Evolutionary conservation across 179 eudicot species (phyloP).

Genomic region (Actinidia arguta): DNA sequence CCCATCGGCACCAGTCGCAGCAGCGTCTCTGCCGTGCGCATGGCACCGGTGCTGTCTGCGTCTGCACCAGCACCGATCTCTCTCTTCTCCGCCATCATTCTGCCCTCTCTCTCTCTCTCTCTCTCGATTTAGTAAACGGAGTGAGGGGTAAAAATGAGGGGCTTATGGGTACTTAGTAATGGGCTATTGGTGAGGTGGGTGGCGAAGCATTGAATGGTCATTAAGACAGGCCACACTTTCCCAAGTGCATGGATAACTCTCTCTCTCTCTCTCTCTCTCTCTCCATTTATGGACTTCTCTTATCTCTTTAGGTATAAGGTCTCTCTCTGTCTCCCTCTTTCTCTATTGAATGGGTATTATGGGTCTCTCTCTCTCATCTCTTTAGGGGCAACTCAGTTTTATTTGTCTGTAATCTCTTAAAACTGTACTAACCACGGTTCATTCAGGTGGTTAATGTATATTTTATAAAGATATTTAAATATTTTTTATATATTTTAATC

Average conservation of each 20-base stretch:
- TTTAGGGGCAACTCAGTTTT: too few relatives aligned
- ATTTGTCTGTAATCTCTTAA: too few relatives aligned
- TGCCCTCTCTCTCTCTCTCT: slow-evolving; percentile 6
- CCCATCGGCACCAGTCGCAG: slow-evolving; percentile 79
- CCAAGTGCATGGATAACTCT: slow-evolving; percentile 25
- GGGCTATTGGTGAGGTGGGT: slow-evolving; percentile 23
- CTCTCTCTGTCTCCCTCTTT: not conserved
- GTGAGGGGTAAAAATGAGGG: not conserved
- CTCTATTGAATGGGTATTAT: too few relatives aligned
- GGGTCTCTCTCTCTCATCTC: too few relatives aligned
- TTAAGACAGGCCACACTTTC: slow-evolving; percentile 35
- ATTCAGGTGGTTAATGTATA: too few relatives aligned
- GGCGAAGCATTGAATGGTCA: slow-evolving; percentile 29
- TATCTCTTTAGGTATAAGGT: not conserved
- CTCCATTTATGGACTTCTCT: not conserved
- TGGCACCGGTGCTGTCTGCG: slow-evolving; percentile 32
- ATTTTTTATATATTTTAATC: too few relatives aligned
- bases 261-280: not conserved
- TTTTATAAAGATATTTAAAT: too few relatives aligned
- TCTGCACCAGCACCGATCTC: not conserved
- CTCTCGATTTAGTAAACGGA: not conserved
- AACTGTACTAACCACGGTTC: too few relatives aligned
- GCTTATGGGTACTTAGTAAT: slow-evolving; percentile 14
- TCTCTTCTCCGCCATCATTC: slow-evolving; percentile 15
- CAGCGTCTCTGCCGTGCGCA: slow-evolving; percentile 77